Evolutionary conservation across 2,329 filamentous ascomycete genomes (phyloP).

Genomic region (Pseudocercospora ulei): DNA sequence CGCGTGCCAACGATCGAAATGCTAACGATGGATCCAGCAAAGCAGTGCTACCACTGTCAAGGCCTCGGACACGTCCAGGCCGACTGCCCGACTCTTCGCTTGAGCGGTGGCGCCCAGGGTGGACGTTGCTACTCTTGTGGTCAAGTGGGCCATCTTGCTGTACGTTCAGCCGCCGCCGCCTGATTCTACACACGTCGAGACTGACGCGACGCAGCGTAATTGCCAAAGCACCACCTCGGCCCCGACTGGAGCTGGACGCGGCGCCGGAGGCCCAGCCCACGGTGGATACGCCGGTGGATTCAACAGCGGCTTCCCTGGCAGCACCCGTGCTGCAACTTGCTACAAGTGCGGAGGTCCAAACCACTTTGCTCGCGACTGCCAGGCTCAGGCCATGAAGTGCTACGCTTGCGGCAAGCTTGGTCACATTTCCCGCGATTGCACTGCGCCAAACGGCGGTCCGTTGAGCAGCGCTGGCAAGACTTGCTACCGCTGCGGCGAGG

Average conservation of each 20-base stretch:
- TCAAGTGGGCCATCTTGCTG: slow-evolving; percentile 82
- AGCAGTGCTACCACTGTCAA: slow-evolving; percentile 99
- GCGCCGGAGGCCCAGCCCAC: slow-evolving; percentile 53
- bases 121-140: slow-evolving; percentile 96
- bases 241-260: slow-evolving; percentile 44
- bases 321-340: slow-evolving; percentile 56
- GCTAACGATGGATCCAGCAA: slow-evolving; percentile 48
- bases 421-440: slow-evolving; percentile 91
- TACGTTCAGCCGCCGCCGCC: slow-evolving; percentile 40
- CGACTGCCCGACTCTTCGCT: slow-evolving; percentile 90
- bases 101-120: slow-evolving; percentile 64
- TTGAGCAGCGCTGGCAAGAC: slow-evolving; percentile 88
- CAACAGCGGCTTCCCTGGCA: slow-evolving; percentile 66
- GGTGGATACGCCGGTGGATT: slow-evolving; percentile 55
- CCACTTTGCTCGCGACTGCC: slow-evolving; percentile 96
- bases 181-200: slow-evolving; percentile 5
- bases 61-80: slow-evolving; percentile 96
- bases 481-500: slow-evolving; percentile 94
- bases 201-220: slow-evolving; percentile 50
- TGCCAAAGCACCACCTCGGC: slow-evolving; percentile 67
- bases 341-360: slow-evolving; percentile 76
- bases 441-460: slow-evolving; percentile 87
- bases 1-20: background rate
- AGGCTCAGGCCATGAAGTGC: slow-evolving; percentile 97
- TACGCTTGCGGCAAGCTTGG: slow-evolving; percentile 93